Conservation (phyloP, 768 basidiomycete species). For the Candolleomyces efflorescens region DNA sequence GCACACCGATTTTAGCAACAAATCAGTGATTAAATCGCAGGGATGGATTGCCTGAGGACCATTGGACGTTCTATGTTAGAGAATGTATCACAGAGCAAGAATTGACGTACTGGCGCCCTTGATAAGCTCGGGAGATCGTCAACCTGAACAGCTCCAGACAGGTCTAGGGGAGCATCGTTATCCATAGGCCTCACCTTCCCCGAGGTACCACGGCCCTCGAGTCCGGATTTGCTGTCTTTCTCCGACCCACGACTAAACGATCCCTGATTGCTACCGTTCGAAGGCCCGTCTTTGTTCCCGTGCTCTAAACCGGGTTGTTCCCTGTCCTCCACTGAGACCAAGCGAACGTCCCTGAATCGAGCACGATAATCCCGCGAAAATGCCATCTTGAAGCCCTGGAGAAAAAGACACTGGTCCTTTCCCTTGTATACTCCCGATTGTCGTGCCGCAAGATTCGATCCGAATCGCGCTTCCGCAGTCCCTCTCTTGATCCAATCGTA, state of each 20-base stretch:
- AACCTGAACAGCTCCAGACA: too few species aligned
- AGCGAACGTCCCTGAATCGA: too few species aligned
- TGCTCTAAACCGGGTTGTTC: neutral
- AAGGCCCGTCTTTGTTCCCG: neutral
- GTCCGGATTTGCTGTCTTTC: too few species aligned
- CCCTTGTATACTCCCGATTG: neutral
- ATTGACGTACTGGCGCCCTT: neutral
- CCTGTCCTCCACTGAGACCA: neutral
- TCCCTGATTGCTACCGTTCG: too few species aligned
- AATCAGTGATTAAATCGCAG: neutral
- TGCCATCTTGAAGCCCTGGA: neutral
- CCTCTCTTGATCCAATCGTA: too few species aligned
- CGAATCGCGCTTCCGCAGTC: too few species aligned
- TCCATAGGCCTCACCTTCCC: too few species aligned
- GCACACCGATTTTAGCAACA: neutral
- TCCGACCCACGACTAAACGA: too few species aligned
- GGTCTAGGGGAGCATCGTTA: too few species aligned
- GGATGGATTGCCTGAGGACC: neutral
- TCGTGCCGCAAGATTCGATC: too few species aligned
- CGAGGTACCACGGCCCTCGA: too few species aligned
- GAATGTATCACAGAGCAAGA: neutral
- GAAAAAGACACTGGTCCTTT: neutral
- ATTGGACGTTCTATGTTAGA: neutral
- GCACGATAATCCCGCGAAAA: neutral
- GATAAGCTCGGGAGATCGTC: too few species aligned